These are phyloP conservation scores for Aspergillus sp. DNA, from an alignment of 2,329 filamentous ascomycete genomes.

Conservation along the genomic window DNA sequence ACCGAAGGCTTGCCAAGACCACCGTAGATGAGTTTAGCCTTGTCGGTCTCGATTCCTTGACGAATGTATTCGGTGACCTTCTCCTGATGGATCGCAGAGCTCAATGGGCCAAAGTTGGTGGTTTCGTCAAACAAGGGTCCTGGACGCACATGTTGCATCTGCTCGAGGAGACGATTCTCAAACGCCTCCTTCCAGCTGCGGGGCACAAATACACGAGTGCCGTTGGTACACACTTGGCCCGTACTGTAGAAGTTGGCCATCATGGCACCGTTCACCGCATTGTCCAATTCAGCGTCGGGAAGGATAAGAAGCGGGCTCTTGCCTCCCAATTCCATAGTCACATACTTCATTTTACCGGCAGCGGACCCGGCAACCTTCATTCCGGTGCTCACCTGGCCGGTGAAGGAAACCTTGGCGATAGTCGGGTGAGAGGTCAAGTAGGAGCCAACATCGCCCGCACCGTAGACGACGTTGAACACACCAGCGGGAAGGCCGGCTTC, in stretches of 20 bases:
- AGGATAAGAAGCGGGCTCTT: constrained; percentile 77
- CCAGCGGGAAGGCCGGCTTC: constrained; percentile 74
- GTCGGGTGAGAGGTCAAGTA: constrained; percentile 64
- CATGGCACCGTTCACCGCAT: constrained; percentile 83
- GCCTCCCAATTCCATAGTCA: constrained; percentile 86
- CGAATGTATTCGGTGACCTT: constrained; percentile 74
- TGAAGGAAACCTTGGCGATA: constrained; percentile 84
- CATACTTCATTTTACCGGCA: constrained; percentile 74
- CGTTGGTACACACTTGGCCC: constrained; percentile 89
- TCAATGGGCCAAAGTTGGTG: constrained; percentile 80
- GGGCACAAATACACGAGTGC: constrained; percentile 79
- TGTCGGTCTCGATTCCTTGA: constrained; percentile 66
- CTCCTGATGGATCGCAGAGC: constrained; percentile 64
- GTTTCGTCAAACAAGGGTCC: constrained; percentile 64
- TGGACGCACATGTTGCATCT: constrained; percentile 62
- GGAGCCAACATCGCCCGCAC: constrained; percentile 68
- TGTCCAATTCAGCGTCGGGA: constrained; percentile 68
- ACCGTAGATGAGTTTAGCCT: constrained; percentile 66
- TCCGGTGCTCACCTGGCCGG: constrained; percentile 77
- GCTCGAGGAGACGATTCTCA: constrained; percentile 61
- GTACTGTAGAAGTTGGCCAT: constrained; percentile 91
- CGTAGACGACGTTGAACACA: constrained; percentile 82
- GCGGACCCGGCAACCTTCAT: constrained; percentile 72
- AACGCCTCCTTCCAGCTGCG: constrained; percentile 58
- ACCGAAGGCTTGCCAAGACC: constrained; percentile 56